A percentile compares a stretch with the other conserved stretches of the same genome.
These are phyloP conservation scores for Lentinula aciculospora DNA, from an alignment of 768 basidiomycete species.

Conservation along the genomic window DNA sequence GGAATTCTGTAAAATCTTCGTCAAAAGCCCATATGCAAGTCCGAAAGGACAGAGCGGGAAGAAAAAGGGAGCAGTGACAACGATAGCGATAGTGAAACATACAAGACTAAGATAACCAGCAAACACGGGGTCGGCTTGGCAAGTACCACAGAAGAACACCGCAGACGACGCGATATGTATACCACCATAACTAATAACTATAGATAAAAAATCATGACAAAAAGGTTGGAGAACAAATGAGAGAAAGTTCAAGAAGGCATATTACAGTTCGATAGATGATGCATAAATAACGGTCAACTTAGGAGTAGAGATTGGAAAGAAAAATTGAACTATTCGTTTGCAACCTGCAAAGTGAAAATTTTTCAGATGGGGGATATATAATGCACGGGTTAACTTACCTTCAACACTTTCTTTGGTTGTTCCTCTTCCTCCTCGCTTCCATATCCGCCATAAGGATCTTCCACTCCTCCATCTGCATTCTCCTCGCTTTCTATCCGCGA, in stretches of 20 bases:
- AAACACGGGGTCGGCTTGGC: not conserved
- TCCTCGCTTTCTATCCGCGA: not conserved
- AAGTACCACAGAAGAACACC: not conserved
- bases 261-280: not conserved
- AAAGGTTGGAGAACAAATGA: not conserved
- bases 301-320: not conserved
- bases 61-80: not conserved
- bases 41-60: no score
- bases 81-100: not conserved
- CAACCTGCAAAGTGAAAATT: not conserved
- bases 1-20: not conserved
- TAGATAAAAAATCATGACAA: not conserved
- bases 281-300: not conserved
- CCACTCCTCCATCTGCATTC: not conserved
- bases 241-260: not conserved
- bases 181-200: not conserved
- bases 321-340: not conserved
- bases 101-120: not conserved
- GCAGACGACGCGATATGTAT: not conserved
- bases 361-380: not conserved
- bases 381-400: not conserved
- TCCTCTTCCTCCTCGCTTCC: constrained; percentile 5
- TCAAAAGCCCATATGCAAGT: not conserved
- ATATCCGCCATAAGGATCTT: constrained; percentile 6
- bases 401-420: not conserved